Percentiles rank a stretch among this genome's conserved stretches.
Conservation (phyloP, 2,329 filamentous ascomycete species). For the Alternaria novae-zelandiae region DNA sequence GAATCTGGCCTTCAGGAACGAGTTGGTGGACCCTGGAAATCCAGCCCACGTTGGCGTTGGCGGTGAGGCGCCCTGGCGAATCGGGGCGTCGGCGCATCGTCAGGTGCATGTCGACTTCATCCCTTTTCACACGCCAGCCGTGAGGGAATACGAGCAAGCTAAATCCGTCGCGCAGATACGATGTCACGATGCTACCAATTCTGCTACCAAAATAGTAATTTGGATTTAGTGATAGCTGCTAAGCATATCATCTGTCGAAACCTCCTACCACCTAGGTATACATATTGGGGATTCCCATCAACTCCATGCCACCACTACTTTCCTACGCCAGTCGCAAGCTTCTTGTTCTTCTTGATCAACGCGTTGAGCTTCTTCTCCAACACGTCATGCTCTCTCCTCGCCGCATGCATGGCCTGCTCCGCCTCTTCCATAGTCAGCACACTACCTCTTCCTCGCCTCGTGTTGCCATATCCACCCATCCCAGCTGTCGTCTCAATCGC, state of each 20-base stretch:
- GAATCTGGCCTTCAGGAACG: slow-evolving; percentile 31
- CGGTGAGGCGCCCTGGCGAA: slow-evolving; percentile 31
- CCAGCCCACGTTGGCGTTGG: slow-evolving; percentile 21
- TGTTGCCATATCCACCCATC: slow-evolving; percentile 2
- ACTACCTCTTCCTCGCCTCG: slow-evolving; percentile 27
- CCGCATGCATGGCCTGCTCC: slow-evolving; percentile 43
- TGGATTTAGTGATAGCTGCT: neutral
- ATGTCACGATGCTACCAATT: neutral
- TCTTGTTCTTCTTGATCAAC: slow-evolving; percentile 48
- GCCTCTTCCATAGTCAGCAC: slow-evolving; percentile 46
- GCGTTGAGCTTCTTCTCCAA: slow-evolving; percentile 45
- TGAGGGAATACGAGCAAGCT: slow-evolving; percentile 4
- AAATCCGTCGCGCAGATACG: neutral
- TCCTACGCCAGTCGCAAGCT: slow-evolving; percentile 20
- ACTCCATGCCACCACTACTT: neutral
- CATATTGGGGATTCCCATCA: neutral
- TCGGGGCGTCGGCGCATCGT: slow-evolving; percentile 19
- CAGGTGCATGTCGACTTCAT: slow-evolving; percentile 21
- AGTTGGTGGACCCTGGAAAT: slow-evolving; percentile 35
- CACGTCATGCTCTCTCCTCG: slow-evolving; percentile 45
- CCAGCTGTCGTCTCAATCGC: slow-evolving; percentile 12
- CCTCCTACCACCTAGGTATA: neutral
- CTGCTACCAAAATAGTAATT: neutral
- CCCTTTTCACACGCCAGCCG: slow-evolving; percentile 15
- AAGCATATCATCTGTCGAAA: neutral